phyloP scores from a whole-genome alignment of 73 alveolate species.

The Paramecium pentaurelia region DNA sequence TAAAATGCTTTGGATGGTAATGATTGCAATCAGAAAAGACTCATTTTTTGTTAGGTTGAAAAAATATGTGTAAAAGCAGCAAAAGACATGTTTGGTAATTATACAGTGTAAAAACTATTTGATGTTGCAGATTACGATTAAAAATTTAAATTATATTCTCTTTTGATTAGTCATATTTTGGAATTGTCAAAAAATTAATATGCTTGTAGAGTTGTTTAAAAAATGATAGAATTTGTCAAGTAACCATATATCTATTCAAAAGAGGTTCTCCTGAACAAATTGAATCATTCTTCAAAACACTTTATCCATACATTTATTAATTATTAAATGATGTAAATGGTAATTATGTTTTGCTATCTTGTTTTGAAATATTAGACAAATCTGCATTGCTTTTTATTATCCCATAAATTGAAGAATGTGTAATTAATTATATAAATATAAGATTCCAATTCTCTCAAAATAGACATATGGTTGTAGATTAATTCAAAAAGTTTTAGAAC shows the following conservation, averaged over 20 bases:
- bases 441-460: neutral
- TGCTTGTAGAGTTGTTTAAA: conserved; percentile 14
- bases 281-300: neutral
- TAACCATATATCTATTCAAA: neutral
- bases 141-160: neutral
- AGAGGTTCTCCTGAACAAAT: neutral
- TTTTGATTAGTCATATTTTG: neutral
- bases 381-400: neutral
- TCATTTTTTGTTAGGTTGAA: neutral
- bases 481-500: neutral
- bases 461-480: conserved; percentile 43
- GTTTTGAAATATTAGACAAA: neutral
- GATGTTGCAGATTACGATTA: neutral
- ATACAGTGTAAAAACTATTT: neutral
- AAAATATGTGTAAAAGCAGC: neutral
- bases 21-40: neutral
- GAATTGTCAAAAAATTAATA: neutral
- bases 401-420: neutral
- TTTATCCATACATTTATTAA: neutral
- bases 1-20: neutral
- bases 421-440: neutral
- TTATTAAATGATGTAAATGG: neutral
- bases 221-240: neutral
- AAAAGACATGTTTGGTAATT: conserved; percentile 38
- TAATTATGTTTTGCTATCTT: neutral